A percentile compares a stretch with the other conserved stretches of the same genome.
phyloP scores from a whole-genome alignment of 768 basidiomycete species.

The Lactarius hengduanensis region DNA sequence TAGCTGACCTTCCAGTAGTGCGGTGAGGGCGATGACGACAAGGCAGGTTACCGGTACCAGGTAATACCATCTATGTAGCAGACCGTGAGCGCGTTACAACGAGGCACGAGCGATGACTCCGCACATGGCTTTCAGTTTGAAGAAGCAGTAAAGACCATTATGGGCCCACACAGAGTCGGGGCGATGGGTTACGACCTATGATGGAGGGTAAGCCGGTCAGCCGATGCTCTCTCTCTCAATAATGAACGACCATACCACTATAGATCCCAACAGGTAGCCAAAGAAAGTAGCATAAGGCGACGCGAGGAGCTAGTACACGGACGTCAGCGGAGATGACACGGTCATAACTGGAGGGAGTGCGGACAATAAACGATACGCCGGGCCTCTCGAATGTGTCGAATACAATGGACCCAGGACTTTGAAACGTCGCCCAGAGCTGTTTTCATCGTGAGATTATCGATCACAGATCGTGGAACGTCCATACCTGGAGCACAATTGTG shows the following conservation, averaged over 20 bases:
- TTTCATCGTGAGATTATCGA: neutral
- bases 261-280: conserved; percentile 41
- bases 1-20: conserved; percentile 46
- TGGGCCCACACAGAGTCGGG: conserved; percentile 33
- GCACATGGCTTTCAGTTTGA: conserved; percentile 39
- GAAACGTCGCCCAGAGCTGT: conserved; percentile 42
- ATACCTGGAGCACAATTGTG: conserved; percentile 43
- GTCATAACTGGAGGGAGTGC: neutral
- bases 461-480: neutral
- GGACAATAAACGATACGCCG: conserved; percentile 32
- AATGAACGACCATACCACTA: conserved; percentile 13
- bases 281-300: conserved; percentile 46
- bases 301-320: conserved; percentile 36
- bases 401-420: conserved; percentile 29
- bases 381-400: conserved; percentile 33
- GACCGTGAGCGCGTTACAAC: neutral
- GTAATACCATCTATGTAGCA: conserved; percentile 26
- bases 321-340: conserved; percentile 18
- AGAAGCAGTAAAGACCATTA: conserved; percentile 54
- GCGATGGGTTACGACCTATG: conserved; percentile 27
- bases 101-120: conserved; percentile 26
- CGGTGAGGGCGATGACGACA: conserved; percentile 39
- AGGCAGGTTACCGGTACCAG: conserved; percentile 47
- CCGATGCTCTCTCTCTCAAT: neutral
- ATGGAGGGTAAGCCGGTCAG: neutral